Base-by-base conservation (phyloP, 78 protist genomes). In the Speleostelium caveatum region DNA sequence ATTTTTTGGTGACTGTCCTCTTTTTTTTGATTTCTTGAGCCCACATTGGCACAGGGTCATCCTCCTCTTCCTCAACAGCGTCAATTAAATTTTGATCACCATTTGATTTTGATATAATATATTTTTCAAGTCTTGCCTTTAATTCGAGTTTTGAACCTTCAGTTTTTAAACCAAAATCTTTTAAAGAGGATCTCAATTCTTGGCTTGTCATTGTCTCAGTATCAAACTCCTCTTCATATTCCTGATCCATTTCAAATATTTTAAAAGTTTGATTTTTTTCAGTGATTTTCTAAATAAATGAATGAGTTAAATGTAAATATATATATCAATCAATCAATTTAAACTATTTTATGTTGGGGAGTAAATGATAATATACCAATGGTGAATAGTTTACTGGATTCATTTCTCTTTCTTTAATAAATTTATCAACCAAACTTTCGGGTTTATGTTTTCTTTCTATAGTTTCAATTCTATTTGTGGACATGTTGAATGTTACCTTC, bases 111-210 rank as follows among this genome's bases (percentile, higher is more conserved):
- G 32, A 6, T 33, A 80, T 56, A 53, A 80, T 80, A 41, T 39
- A 80, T 21, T 56, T 30, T 53, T 80, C 89, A 19, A 80, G 39
- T 38, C 89, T 42, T 53, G 49, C 30, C 58, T 80, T 80, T 22
- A 80, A 33, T 0, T 59, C 26, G 22, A 59, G 24, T 58, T 80
- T 80, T 10, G 45, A 21, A 26, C 89, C 89, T 7, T 24, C 62
- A 33, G 76, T 55, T 16, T 10, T 3, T 17, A 80, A 62, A 36
- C 59, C 77, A 56, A 67, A 67, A 26, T 36, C 56, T 19, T 80
- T 69, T 21, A 67, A 55, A 16, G 62, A 24, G 14, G 65, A 75
- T 33, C 51, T 80, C 22, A 80, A 67, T 21, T 80, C 89, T n/a
- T 28, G 49, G 22, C 19, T 68, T 30, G 45, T 19, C 89, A 80